Evolutionary conservation across 2,329 filamentous ascomycete genomes (phyloP), one percentile per base, ranked within the genome.

Genomic region (Gyromitra esculenta): DNA sequence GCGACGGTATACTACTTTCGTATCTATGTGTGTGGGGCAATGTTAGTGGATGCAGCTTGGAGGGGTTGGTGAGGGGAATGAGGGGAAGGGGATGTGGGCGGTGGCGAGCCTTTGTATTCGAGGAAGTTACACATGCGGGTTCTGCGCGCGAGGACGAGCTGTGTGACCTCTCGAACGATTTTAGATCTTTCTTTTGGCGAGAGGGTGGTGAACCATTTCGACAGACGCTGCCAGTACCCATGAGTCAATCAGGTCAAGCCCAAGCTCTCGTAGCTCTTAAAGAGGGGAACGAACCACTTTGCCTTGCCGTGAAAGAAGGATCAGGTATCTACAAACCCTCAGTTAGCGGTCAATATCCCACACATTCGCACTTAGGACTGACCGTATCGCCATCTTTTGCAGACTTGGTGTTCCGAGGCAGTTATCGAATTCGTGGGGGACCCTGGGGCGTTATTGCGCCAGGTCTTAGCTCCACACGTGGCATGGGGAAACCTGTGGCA

Each of bases 91-190:
- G 5, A 57, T 37, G 13, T 8, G 13, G 45, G 39, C 7, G 21
- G 64, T 68, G 48, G 78, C 83, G 66, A 81, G 96, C 95, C 95
- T 90, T 98, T 99, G 85, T 99, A 99, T 84, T 99, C 96, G 77
- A 99, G 89, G 85, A 99, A 99, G 86, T 99, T 99, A 89, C 96
- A 99, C 96, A 99, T 99, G 84, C 95, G 93, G 77, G 96, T 98
- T 83, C 96, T 90, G 81, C 96, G 90, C 79, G 96, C 96, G 80
- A 99, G 91, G 81, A 99, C 96, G 62, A 99, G 92, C 86, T 99
- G 96, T 79, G 96, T 94, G 82, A 99, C 96, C 87, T 99, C 96
- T 86, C 99, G 98, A 88, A 99, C 94, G 83, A 99, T 98, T 89
- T 99, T 99, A 85, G 95, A 95, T 87, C 99, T 99, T 83, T 99